Evolutionary conservation across 176 grass and related monocot species (phyloP), one percentile per base, ranked within the genome.

Genomic region (Alloteropsis semialata): DNA sequence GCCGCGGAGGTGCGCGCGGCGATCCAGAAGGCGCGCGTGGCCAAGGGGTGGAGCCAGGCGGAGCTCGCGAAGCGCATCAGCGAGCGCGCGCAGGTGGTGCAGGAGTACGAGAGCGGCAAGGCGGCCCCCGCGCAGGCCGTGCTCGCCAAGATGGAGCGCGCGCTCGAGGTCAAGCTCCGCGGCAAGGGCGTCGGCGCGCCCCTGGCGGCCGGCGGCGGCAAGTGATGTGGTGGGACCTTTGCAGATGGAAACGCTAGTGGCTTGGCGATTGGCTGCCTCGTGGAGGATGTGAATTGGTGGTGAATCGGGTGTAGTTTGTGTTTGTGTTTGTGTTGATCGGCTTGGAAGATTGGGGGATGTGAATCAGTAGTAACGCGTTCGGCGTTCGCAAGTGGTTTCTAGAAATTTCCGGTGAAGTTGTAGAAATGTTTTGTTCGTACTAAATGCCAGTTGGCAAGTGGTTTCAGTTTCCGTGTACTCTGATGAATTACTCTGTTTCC

Each of bases 91-190:
- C 89, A 95, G 84, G 90, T 98, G 78, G 95, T 95, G 69, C 92
- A 91, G 86, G 95, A 98, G 84, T 98, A 93, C 79, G 92, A 98
- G 78, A 89, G 86, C 64, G 90, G 95, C 41, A 92, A 84, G 78
- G 95, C 92, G 25, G 86, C 90, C 55, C 90, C 92, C 6, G 86
- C 78, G 53, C 92, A 94, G 90, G 90, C 86, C 34, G 86, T 98
- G 53, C 92, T 98, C 25, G 88, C 88, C 48, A 93, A 93, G 86
- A 94, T 94, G 95, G 95, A 98, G 87, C 87, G 88, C 86, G 90
- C 84, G 2, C 92, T 94, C 72, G 74, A 81, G 53, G 92, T 94
- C 75, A 98, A 94, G 86, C 95, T 94, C 68, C 83, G 95, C 17
- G 88, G 95, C 16, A 94, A 92, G 84, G 83, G 65, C 1, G 65